Evolutionary conservation across 2,329 filamentous ascomycete species (phyloP).

Genomic region (Penicillium polonicum): DNA sequence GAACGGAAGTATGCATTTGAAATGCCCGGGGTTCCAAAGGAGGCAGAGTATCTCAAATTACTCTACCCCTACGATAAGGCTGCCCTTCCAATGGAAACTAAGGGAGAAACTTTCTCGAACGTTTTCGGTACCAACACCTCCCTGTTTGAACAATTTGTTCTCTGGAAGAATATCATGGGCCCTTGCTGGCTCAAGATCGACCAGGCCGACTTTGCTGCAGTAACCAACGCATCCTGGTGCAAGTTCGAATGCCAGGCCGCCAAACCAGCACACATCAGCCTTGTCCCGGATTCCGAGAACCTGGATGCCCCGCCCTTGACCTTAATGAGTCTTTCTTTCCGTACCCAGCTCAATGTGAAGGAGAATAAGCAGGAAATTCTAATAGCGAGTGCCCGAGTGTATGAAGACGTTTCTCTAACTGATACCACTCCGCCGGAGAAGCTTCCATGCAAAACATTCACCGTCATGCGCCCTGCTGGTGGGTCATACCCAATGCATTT

Average conservation of each 20-base stretch:
- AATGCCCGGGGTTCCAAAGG: slow-evolving; percentile 78
- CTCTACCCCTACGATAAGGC: slow-evolving; percentile 90
- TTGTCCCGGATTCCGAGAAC: slow-evolving; percentile 73
- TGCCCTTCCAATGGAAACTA: slow-evolving; percentile 65
- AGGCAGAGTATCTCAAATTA: slow-evolving; percentile 91
- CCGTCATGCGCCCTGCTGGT: slow-evolving; percentile 78
- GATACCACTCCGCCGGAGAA: slow-evolving; percentile 88
- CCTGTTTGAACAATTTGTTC: slow-evolving; percentile 94
- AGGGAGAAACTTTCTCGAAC: slow-evolving; percentile 87
- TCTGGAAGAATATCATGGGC: slow-evolving; percentile 99
- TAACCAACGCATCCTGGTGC: slow-evolving; percentile 95
- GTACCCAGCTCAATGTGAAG: slow-evolving; percentile 83
- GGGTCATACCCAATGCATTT: slow-evolving; percentile 81
- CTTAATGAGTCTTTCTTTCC: slow-evolving; percentile 89
- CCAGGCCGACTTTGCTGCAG: slow-evolving; percentile 74
- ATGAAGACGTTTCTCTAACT: slow-evolving; percentile 81
- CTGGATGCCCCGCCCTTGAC: slow-evolving; percentile 83
- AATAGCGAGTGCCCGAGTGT: slow-evolving; percentile 85
- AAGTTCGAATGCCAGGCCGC: slow-evolving; percentile 85
- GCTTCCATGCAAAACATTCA: slow-evolving; percentile 86
- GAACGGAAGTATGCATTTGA: slow-evolving; percentile 95
- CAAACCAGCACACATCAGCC: slow-evolving; percentile 72
- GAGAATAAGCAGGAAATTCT: slow-evolving; percentile 97
- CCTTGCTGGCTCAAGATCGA: slow-evolving; percentile 95
- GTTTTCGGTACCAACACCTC: slow-evolving; percentile 92